These are phyloP conservation scores for Globisporangium canariense DNA, from an alignment of 352 stramenopile species.

Conservation along the genomic window DNA sequence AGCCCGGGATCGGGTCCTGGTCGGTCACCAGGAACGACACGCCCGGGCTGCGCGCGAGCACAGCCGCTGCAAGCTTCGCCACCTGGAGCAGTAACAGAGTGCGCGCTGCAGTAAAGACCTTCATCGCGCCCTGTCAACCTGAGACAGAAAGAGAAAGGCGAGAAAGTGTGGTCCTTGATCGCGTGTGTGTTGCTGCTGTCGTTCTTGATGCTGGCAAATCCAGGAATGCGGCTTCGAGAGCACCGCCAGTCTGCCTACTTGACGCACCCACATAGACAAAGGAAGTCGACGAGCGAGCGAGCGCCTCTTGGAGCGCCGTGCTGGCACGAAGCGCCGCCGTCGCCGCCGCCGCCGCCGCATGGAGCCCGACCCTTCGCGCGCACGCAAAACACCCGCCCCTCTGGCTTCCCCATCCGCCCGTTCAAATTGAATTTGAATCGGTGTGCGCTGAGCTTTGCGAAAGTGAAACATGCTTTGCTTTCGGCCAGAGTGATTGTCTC, in stretches of 20 bases:
- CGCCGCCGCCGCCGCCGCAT: neutral
- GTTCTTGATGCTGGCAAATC: slow-evolving; percentile 8
- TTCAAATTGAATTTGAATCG: neutral
- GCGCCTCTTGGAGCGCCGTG: neutral
- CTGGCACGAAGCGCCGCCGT: neutral
- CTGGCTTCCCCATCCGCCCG: neutral
- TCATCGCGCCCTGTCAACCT: slow-evolving; percentile 11
- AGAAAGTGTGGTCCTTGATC: neutral
- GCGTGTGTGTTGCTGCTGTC: neutral
- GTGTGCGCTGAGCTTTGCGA: neutral
- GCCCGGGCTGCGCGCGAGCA: slow-evolving; percentile 1
- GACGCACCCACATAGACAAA: neutral
- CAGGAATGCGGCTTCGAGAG: neutral
- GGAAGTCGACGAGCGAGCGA: neutral
- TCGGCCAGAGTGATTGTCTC: neutral
- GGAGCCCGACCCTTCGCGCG: neutral
- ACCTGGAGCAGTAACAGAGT: slow-evolving; percentile 10
- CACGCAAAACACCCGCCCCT: slow-evolving; percentile 1
- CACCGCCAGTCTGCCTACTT: neutral
- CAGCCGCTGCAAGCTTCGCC: slow-evolving; percentile 14
- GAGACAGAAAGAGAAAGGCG: neutral
- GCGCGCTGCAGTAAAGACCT: slow-evolving; percentile 11
- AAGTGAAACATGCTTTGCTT: neutral
- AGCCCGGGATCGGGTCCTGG: slow-evolving; percentile 6
- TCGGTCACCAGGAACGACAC: slow-evolving; percentile 25